These are phyloP conservation scores for Fusarium robinianum DNA, from an alignment of 2,329 filamentous ascomycete species.

Conservation along the genomic window DNA sequence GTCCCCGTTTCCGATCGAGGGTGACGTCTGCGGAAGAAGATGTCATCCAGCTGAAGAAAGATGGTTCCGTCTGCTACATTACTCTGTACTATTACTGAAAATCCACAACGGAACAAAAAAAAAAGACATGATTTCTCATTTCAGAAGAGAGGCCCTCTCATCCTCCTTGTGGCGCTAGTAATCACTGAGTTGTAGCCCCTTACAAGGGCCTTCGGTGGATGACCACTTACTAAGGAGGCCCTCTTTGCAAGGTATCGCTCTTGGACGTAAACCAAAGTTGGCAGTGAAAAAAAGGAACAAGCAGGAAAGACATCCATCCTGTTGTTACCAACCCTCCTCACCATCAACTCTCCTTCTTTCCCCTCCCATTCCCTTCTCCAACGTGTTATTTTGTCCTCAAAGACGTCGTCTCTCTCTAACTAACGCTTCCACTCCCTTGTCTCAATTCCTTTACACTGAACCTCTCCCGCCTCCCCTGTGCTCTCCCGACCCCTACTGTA, in stretches of 20 bases:
- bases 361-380: constrained; percentile 25
- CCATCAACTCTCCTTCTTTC: constrained; percentile 13
- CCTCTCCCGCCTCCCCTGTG: constrained; percentile 17
- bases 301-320: constrained; percentile 18
- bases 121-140: too few species aligned
- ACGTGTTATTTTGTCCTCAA: constrained; percentile 7
- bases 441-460: constrained; percentile 14
- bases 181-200: constrained; percentile 24
- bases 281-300: constrained; percentile 31
- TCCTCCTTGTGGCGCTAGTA: constrained; percentile 28
- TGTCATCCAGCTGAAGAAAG: too few species aligned
- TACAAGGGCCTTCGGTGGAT: constrained; percentile 19
- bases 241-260: constrained; percentile 21
- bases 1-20: constrained; percentile 12
- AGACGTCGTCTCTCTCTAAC: constrained; percentile 18
- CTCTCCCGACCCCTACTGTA: constrained; percentile 16
- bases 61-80: too few species aligned
- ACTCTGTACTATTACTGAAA: too few species aligned
- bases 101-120: too few species aligned
- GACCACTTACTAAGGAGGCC: constrained; percentile 22
- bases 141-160: too few species aligned
- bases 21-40: constrained; percentile 25
- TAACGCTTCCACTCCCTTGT: constrained; percentile 13
- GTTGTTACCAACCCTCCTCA: constrained; percentile 23
- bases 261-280: constrained; percentile 22